Base-by-base conservation (phyloP, 768 basidiomycete species). In the Tulasnella sp. region DNA sequence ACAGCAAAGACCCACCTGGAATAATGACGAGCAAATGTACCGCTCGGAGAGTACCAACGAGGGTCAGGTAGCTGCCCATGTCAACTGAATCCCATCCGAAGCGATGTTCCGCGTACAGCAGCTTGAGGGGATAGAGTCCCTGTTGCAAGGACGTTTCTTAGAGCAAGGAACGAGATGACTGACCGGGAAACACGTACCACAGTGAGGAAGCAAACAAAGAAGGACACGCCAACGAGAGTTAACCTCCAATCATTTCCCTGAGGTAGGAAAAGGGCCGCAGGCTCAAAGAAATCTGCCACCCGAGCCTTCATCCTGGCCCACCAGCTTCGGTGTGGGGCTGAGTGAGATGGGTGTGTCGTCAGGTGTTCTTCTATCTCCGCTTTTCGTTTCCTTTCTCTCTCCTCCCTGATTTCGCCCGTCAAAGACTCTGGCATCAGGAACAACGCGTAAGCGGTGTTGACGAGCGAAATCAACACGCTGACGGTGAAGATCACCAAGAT, bases 71-170 rank as follows among this genome's bases (percentile, higher is more conserved):
- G 49, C 68, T 69, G 25, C 77, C 77, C 37, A 78, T 76, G 67
- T 78, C 67, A 34, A 45, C 75, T 8, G 77, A 64, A 25, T 25
- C 29, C 77, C 77, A 78, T 34, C 68, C 67, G 64, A 72, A 78
- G 22, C 74, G 71, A 80, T 93, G 90, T 79, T 89, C 88, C 0
- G 90, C 92, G 78, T 93, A 94, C 42, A 93, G 83, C 79, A 93
- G 93, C 82, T 93, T 94, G 77, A 91, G 85, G 72, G 89, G 89
- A 82, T 89, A 91, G 0, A 93, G 82, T 22, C 91, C 93, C 87
- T 91, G 76, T 4, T 31, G 17, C 68, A 11, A 45, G 74, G 19
- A 42, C 73, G 67, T 58, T 77, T 17, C 2, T 79, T 69, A 64
- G 36, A 64, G 11, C 7, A 69, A 39, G 40, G 64, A n/a, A n/a